phyloP scores from a whole-genome alignment of 148 eudicot species.

The Amaranthus palmeri region DNA sequence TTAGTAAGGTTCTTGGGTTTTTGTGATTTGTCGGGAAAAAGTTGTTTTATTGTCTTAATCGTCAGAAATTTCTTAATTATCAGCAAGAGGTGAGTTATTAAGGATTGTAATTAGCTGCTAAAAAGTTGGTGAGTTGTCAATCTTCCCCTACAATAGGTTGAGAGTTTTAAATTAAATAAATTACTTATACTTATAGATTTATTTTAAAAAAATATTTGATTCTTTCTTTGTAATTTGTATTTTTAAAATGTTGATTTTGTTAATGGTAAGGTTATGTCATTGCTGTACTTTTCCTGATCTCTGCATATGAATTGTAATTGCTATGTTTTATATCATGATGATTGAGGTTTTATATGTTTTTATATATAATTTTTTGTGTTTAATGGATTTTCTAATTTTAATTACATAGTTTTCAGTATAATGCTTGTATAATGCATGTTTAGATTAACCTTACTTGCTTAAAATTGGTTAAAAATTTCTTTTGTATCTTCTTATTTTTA shows the following conservation, averaged over 20 bases:
- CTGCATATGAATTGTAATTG: no score
- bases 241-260: neutral
- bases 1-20: neutral
- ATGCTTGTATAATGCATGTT: no score
- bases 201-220: neutral
- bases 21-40: neutral
- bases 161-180: neutral
- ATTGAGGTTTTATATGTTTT: no score
- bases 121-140: conserved; percentile 12
- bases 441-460: no score
- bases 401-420: no score
- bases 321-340: no score
- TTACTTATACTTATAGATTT: no score
- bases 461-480: no score
- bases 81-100: conserved; percentile 5
- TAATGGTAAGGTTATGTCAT: neutral
- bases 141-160: neutral
- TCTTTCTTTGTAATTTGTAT: neutral
- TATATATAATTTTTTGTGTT: neutral
- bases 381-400: no score
- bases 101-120: conserved; percentile 1
- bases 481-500: no score
- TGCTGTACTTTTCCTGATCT: neutral
- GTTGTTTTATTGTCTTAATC: conserved; percentile 1
- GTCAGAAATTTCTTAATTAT: neutral